Evolutionary conservation across 108 stramenopile species (phyloP).

Genomic region (Skeletonema tropicum): DNA sequence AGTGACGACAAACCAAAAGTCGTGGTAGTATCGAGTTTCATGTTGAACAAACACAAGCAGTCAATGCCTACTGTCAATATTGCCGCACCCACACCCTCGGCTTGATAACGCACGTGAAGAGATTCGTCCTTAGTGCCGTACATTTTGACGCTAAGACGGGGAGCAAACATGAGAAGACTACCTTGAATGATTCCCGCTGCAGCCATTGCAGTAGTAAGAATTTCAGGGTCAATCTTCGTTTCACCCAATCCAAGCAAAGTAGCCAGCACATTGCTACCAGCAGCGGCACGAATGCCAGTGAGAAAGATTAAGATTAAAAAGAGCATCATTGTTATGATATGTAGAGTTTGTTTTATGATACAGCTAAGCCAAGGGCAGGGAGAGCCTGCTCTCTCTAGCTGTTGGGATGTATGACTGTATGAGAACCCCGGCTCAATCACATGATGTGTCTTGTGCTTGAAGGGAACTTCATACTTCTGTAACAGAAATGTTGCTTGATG

Average conservation of each 20-base stretch:
- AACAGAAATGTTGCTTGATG: too few relatives aligned
- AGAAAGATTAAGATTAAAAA: neutral
- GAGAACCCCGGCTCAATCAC: neutral
- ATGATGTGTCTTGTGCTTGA: neutral
- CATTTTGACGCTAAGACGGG: neutral
- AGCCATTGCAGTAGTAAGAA: neutral
- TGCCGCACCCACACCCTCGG: neutral
- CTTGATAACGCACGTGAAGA: neutral
- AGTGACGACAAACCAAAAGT: neutral
- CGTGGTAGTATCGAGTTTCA: neutral
- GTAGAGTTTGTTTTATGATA: neutral
- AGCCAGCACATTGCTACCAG: neutral
- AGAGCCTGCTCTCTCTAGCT: too few relatives aligned
- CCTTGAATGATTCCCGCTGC: neutral
- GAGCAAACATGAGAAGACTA: neutral
- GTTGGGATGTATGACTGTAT: neutral
- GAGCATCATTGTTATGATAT: neutral
- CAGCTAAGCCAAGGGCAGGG: too few relatives aligned
- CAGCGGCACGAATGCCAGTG: too few relatives aligned
- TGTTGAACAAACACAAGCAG: neutral
- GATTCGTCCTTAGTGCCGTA: neutral
- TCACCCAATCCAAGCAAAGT: conserved; percentile 1
- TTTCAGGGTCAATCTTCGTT: neutral
- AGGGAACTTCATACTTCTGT: too few relatives aligned
- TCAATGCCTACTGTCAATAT: neutral